Percentiles rank a stretch among this genome's conserved stretches.
Conservation (phyloP, 2,329 filamentous ascomycete species). For the Verticillium nonalfalfae region DNA sequence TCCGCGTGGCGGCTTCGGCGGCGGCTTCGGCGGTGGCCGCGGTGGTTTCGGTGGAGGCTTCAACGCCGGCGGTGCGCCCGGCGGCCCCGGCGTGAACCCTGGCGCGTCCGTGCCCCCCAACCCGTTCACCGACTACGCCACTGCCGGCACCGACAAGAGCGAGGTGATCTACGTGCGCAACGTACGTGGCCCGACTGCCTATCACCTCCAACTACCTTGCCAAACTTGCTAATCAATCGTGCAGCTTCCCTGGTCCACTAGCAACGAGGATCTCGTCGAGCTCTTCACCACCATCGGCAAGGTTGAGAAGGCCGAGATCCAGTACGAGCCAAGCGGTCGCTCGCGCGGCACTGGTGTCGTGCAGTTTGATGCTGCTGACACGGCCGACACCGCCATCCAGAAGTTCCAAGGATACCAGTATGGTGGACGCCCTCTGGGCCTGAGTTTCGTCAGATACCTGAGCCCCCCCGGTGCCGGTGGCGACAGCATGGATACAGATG, state of each 20-base stretch:
- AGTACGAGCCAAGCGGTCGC: constrained; percentile 94
- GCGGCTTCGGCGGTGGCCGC: constrained; percentile 32
- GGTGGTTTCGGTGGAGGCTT: constrained; percentile 37
- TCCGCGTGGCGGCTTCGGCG: constrained; percentile 35
- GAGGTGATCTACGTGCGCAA: constrained; percentile 94
- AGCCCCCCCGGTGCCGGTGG: constrained; percentile 53
- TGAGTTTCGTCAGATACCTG: constrained; percentile 91
- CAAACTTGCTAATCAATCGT: constrained; percentile 14
- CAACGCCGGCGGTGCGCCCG: constrained; percentile 35
- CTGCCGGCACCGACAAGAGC: constrained; percentile 75
- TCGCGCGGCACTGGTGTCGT: constrained; percentile 97
- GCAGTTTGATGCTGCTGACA: constrained; percentile 75
- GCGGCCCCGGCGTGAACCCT: constrained; percentile 30
- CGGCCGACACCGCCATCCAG: constrained; percentile 86
- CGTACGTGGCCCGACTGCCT: constrained; percentile 48
- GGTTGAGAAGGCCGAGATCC: constrained; percentile 97
- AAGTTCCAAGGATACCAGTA: constrained; percentile 99
- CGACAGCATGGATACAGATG: constrained; percentile 79
- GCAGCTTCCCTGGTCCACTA: constrained; percentile 96
- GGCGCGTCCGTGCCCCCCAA: constrained; percentile 60
- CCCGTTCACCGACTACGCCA: constrained; percentile 89
- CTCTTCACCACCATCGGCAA: constrained; percentile 97
- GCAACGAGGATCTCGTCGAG: constrained; percentile 94
- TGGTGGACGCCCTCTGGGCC: constrained; percentile 84
- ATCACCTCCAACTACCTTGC: neutral